Evolutionary conservation across 2,329 filamentous ascomycete genomes (phyloP).

Genomic region (Epicoccum nigrum): DNA sequence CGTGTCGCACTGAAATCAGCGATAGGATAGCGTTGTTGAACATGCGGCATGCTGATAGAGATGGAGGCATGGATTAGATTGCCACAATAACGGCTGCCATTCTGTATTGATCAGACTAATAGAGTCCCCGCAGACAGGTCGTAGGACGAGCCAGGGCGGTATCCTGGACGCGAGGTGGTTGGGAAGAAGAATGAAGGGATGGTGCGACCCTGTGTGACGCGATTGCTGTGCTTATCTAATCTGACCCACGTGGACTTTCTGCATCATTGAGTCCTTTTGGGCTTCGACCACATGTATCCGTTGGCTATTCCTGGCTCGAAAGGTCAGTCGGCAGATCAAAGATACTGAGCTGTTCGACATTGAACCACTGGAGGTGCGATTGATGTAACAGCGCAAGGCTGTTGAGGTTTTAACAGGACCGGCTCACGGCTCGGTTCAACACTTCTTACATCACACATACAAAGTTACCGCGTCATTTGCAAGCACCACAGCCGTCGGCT

Average conservation of each 20-base stretch:
- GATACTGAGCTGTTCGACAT: not conserved
- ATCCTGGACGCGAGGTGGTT: constrained; percentile 28
- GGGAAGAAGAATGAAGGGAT: constrained; percentile 27
- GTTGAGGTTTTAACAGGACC: not conserved
- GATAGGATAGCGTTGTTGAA: constrained; percentile 21
- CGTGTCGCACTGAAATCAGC: constrained; percentile 19
- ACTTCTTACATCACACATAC: constrained; percentile 14
- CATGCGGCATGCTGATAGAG: constrained; percentile 22
- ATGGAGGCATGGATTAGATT: constrained; percentile 20
- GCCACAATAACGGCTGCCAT: constrained; percentile 34
- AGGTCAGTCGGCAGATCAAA: not conserved
- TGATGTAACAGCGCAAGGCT: not conserved
- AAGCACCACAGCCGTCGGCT: constrained; percentile 16
- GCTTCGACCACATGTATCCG: constrained; percentile 9
- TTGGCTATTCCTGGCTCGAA: constrained; percentile 4
- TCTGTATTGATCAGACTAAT: constrained; percentile 25
- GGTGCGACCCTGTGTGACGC: constrained; percentile 25
- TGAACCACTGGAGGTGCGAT: not conserved
- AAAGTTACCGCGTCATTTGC: constrained; percentile 19
- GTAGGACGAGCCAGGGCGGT: constrained; percentile 28
- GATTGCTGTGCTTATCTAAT: constrained; percentile 17
- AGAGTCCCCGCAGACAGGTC: constrained; percentile 20
- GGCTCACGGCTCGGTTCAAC: not conserved
- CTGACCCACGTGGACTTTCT: constrained; percentile 29
- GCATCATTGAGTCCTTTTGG: constrained; percentile 10